Conservation (phyloP, 2,329 filamentous ascomycete species). For the Ceratocystis eucalypticola region DNA sequence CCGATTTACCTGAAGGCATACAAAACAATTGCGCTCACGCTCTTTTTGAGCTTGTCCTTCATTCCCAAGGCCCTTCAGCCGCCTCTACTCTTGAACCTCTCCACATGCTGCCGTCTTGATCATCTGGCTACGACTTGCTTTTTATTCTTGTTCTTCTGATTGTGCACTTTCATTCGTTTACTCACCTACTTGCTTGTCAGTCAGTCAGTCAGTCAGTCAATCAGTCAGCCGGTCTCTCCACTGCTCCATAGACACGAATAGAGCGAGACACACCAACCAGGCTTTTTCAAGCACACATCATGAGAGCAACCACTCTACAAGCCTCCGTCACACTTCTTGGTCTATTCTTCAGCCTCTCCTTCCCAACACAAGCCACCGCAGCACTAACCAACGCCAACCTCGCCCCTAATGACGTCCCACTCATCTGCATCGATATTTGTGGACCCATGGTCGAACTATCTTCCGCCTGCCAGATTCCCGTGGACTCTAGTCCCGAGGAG, state of each 20-base stretch:
- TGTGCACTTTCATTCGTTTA: background rate
- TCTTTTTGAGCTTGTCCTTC: slow-evolving; percentile 1
- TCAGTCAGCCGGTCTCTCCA: background rate
- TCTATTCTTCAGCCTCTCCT: slow-evolving; percentile 21
- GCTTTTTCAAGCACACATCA: slow-evolving; percentile 2
- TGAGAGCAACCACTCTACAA: slow-evolving; percentile 10
- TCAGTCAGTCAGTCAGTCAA: background rate
- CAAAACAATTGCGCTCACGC: background rate
- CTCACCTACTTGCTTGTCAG: background rate
- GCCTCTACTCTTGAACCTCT: background rate
- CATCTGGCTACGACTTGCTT: background rate
- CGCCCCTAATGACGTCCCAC: slow-evolving; percentile 28
- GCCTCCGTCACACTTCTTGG: background rate
- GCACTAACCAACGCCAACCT: slow-evolving; percentile 25
- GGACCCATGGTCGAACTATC: slow-evolving; percentile 33
- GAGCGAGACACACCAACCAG: background rate
- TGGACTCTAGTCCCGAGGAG: slow-evolving; percentile 6
- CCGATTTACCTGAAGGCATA: background rate
- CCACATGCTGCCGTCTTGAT: background rate
- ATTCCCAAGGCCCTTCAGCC: background rate
- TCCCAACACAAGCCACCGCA: slow-evolving; percentile 24
- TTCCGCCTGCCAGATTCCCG: slow-evolving; percentile 26
- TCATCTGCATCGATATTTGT: slow-evolving; percentile 31
- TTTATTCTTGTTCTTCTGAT: background rate
- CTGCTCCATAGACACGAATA: background rate